Percentiles rank a stretch among this genome's conserved stretches.
phyloP scores from a whole-genome alignment of 169 alveolate genomes.

The Plasmodium gallinaceum region DNA sequence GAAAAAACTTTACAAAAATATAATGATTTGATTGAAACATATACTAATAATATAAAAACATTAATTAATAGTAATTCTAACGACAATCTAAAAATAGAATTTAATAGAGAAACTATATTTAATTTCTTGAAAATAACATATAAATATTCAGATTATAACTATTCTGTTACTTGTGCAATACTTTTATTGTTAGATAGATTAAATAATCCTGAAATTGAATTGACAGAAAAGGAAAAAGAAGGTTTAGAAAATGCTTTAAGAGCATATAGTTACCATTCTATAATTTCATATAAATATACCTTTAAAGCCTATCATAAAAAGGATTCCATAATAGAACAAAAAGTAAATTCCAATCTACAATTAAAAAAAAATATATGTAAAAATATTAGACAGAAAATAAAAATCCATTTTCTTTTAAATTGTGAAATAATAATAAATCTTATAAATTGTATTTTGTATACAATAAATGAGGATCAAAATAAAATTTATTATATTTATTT shows the following conservation, averaged over 20 bases:
- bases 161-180: conserved; percentile 34
- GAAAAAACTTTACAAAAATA: conserved; percentile 34
- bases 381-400: conserved; percentile 32
- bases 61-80: conserved; percentile 12
- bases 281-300: conserved; percentile 25
- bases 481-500: conserved; percentile 32
- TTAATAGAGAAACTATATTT: conserved; percentile 35
- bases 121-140: conserved; percentile 18
- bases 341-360: neutral
- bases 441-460: conserved; percentile 37
- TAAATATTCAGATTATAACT: conserved; percentile 33
- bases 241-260: conserved; percentile 33
- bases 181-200: conserved; percentile 40
- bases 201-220: conserved; percentile 30
- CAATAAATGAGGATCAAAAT: conserved; percentile 30
- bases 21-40: conserved; percentile 18
- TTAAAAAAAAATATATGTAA: conserved; percentile 35
- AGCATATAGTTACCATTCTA: conserved; percentile 23
- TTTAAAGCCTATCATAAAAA: conserved; percentile 37
- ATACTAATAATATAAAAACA: conserved; percentile 10
- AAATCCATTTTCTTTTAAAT: conserved; percentile 33
- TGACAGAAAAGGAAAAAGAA: conserved; percentile 26
- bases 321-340: neutral
- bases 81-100: conserved; percentile 1
- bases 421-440: conserved; percentile 59